Evolutionary conservation across 1,139 yeast species (phyloP).

Genomic region (Blastobotrys capitulatus): DNA sequence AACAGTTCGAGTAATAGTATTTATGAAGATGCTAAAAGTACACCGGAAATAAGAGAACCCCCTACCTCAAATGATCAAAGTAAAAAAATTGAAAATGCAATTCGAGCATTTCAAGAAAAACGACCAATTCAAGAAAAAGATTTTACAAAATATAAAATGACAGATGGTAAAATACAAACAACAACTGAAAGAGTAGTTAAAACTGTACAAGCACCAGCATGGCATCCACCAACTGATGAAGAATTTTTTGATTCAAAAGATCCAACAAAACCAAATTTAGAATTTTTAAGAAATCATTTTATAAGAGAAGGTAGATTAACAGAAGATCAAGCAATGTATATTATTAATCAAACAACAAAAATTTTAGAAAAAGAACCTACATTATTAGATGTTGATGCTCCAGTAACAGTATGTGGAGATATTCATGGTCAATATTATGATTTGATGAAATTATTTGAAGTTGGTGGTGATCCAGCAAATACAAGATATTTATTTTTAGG

Average conservation of each 20-base stretch:
- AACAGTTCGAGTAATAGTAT: neutral
- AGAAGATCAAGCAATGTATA: slow-evolving; percentile 65
- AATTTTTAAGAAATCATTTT: slow-evolving; percentile 69
- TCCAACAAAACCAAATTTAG: slow-evolving; percentile 53
- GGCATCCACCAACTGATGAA: slow-evolving; percentile 56
- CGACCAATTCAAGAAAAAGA: slow-evolving; percentile 39
- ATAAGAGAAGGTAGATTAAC: slow-evolving; percentile 73
- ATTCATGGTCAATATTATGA: slow-evolving; percentile 94
- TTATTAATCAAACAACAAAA: slow-evolving; percentile 62
- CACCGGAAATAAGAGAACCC: slow-evolving; percentile 1
- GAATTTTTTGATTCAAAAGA: slow-evolving; percentile 59
- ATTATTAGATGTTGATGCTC: slow-evolving; percentile 77
- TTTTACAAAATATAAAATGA: slow-evolving; percentile 53
- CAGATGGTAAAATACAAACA: slow-evolving; percentile 60
- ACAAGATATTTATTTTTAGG: slow-evolving; percentile 85
- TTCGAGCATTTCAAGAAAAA: slow-evolving; percentile 62
- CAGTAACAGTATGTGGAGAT: slow-evolving; percentile 95
- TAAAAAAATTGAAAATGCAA: slow-evolving; percentile 53
- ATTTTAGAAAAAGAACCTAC: slow-evolving; percentile 72
- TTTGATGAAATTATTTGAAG: slow-evolving; percentile 84
- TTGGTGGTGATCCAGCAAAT: slow-evolving; percentile 79
- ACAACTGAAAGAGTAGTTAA: slow-evolving; percentile 67
- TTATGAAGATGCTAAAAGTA: neutral
- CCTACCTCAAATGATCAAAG: neutral
- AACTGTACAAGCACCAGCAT: slow-evolving; percentile 65